phyloP scores from a whole-genome alignment of 2,329 filamentous ascomycete species.

The Zymoseptoria crescenta region DNA sequence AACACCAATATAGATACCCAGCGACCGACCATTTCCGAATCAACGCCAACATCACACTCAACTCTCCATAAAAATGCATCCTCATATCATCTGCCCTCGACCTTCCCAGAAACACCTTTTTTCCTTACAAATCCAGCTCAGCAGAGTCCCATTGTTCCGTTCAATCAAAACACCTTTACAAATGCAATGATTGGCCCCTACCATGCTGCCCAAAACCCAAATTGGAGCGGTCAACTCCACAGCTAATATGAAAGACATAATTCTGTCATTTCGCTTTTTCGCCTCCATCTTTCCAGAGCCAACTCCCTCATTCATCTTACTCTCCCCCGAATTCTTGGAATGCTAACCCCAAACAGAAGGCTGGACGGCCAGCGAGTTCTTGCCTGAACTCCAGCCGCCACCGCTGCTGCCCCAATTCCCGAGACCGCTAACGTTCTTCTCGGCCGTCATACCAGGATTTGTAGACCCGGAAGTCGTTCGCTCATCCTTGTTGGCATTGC shows the following conservation, averaged over 20 bases:
- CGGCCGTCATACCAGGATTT: constrained; percentile 44
- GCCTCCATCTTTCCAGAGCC: constrained; percentile 1
- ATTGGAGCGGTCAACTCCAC: constrained; percentile 11
- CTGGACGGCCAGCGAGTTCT: constrained; percentile 73
- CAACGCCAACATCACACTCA: background rate
- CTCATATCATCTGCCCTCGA: background rate
- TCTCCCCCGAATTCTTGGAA: background rate
- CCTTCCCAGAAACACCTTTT: background rate
- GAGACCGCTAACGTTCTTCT: constrained; percentile 37
- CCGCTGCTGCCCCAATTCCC: constrained; percentile 70
- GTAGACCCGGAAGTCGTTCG: constrained; percentile 50
- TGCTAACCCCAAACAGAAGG: constrained; percentile 86
- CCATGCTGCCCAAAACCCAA: background rate
- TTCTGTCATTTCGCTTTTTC: constrained; percentile 6
- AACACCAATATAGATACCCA: background rate
- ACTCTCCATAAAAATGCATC: background rate
- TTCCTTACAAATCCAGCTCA: constrained; percentile 3
- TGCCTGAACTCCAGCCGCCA: constrained; percentile 71
- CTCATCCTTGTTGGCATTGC: constrained; percentile 44
- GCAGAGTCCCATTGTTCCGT: constrained; percentile 5
- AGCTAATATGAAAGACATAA: constrained; percentile 9
- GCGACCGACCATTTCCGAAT: background rate
- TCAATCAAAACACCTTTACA: constrained; percentile 12
- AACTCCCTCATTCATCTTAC: background rate
- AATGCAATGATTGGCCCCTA: constrained; percentile 11